Base-by-base conservation (phyloP, 192 early-diverging fungal genomes). In the Coemansia sp. region DNA sequence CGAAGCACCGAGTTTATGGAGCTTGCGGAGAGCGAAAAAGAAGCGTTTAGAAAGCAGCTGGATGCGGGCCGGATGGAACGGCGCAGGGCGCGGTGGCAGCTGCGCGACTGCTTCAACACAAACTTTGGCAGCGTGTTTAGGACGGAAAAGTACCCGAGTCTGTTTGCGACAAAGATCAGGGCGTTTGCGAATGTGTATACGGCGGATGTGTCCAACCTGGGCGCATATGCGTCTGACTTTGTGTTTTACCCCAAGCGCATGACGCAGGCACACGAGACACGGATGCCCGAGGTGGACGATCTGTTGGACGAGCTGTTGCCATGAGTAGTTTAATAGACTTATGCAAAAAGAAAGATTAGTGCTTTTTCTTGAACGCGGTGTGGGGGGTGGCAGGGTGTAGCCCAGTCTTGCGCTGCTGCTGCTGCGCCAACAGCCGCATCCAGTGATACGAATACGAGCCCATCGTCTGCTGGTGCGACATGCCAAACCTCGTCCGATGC, bases 61-160 rank as follows among this genome's bases (percentile, higher is more conserved):
- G 81, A 84, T 15, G 59, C 55, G 3, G 86, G 87, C 47, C 71
- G 84, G 1, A 45, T 57, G 27, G 85, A 86, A 64, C 72, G 87
- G 25, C 32, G 73, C 2, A 50, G 55, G 9, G 65, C 73, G 8
- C 75, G 87, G 25, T 68, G 79, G 60, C 60, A 74, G 59, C 64
- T 86, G 15, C 82, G 83, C 14, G 76, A 73, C 35, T 75, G 74
- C 12, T 86, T 85, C 60, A 88, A 86, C 58, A 54, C 69, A 0
- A 75, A 82, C 49, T 88, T 88, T 79, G 87, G 87, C 39, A 84
- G 82, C 32, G 87, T 86, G 14, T 88, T 88, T 45, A 57, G 87
- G 17, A 84, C 87, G 8, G 76, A 85, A 54, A 80, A 86, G 62
- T 73, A 88, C 65, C 84, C 87, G 0, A 83, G 82, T 22, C 67